Evolutionary conservation across 2,329 filamentous ascomycete genomes (phyloP).

Genomic region (Akanthomyces dipterigenus): DNA sequence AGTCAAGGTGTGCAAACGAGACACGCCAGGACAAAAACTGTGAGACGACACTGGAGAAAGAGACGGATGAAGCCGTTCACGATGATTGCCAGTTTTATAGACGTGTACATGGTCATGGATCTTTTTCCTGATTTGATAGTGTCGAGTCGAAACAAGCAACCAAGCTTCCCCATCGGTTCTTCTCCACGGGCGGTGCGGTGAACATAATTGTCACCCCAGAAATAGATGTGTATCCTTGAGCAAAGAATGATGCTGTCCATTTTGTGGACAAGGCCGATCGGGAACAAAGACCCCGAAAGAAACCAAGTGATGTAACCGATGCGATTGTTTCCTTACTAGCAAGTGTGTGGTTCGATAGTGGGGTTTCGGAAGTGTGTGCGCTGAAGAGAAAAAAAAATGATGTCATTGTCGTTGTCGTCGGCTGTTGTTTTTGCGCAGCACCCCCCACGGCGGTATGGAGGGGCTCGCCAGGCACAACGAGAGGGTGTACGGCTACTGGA

Average conservation of each 20-base stretch:
- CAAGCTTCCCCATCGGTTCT: not conserved
- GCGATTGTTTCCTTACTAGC: not conserved
- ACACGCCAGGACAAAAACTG: no score
- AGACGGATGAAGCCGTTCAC: not conserved
- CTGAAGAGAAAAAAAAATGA: not conserved
- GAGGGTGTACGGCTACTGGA: no score
- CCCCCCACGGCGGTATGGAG: not conserved
- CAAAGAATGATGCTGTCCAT: not conserved
- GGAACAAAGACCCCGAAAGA: no score
- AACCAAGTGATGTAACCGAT: not conserved
- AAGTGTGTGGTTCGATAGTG: no score
- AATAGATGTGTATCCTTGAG: not conserved
- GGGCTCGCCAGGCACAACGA: not conserved
- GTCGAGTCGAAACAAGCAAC: slow-evolving; percentile 2
- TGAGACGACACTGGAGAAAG: no score
- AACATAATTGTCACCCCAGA: no score
- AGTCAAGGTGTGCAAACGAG: not conserved
- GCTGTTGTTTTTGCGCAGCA: no score
- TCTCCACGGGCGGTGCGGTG: no score
- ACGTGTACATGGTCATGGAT: not conserved
- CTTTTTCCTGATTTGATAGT: not conserved
- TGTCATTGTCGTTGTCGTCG: not conserved
- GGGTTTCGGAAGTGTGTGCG: no score
- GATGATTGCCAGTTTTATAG: not conserved
- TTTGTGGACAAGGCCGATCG: not conserved